phyloP scores from a whole-genome alignment of 1,139 yeast genomes.

The Sugiyamaella pinicola region DNA sequence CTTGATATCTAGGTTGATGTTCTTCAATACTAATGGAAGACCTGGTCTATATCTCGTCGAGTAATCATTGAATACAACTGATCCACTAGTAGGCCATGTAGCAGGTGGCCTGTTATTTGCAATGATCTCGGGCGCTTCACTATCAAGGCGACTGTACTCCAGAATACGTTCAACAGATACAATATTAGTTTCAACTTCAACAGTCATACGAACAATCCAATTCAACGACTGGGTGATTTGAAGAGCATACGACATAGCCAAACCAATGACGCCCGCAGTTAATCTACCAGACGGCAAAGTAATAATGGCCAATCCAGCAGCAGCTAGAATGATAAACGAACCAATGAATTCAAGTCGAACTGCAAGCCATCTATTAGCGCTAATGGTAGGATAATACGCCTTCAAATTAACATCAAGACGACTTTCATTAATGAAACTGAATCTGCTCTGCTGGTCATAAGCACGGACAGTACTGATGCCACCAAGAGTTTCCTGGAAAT shows the following conservation, averaged over 20 bases:
- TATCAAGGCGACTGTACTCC: slow-evolving; percentile 72
- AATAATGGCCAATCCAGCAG: slow-evolving; percentile 78
- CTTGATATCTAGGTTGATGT: slow-evolving; percentile 65
- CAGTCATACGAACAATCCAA: slow-evolving; percentile 98
- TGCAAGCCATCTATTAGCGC: slow-evolving; percentile 96
- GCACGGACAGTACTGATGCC: slow-evolving; percentile 93
- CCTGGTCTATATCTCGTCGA: slow-evolving; percentile 86
- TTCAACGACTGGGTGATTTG: slow-evolving; percentile 91
- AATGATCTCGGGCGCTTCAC: slow-evolving; percentile 82
- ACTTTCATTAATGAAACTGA: slow-evolving; percentile 68
- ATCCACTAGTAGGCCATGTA: slow-evolving; percentile 81
- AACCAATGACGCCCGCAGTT: slow-evolving; percentile 89
- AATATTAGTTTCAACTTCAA: slow-evolving; percentile 94
- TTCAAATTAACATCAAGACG: slow-evolving; percentile 84
- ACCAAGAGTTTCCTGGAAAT: slow-evolving; percentile 91
- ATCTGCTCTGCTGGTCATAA: slow-evolving; percentile 73
- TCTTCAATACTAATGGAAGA: slow-evolving; percentile 75
- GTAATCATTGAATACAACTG: slow-evolving; percentile 68
- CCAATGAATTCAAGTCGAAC: slow-evolving; percentile 90
- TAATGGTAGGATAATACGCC: slow-evolving; percentile 91
- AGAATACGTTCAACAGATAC: slow-evolving; percentile 94
- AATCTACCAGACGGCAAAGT: slow-evolving; percentile 68
- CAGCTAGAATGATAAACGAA: slow-evolving; percentile 77
- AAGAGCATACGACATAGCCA: slow-evolving; percentile 88
- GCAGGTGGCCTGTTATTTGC: slow-evolving; percentile 68